Base-by-base conservation (phyloP, 202 grass and related monocot genomes). In the Setaria viridis region DNA sequence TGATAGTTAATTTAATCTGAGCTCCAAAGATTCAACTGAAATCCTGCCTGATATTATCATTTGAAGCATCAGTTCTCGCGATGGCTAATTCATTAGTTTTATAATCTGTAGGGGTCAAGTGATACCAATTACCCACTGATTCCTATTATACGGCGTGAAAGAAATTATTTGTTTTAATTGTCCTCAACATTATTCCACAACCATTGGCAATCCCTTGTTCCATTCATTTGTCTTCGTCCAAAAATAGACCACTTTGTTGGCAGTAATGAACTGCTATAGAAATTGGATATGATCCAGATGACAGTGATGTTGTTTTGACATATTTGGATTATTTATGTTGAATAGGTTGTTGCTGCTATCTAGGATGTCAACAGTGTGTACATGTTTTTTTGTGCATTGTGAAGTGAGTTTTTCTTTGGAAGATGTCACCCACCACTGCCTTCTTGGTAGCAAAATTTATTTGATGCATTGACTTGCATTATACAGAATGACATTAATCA, bases 281-380 rank as follows among this genome's bases (percentile, higher is more conserved):
- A 6, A 41, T 41, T 41, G 39, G 39, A 41, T 41, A 41, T 41
- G 39, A 41, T 41, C 39, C 39, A 5, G 39, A 41, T 41, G 39
- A 41, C 39, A 41, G 39, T 6, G 3, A 41, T 41, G 4, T 41
- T 41, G 4, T 41, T 41, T 41, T 6, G 5, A 41, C 39, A 41
- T 41, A 41, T 41, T 39, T 41, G 39, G 39, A 6, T 32, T 80
- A 48, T 50, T 74, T 86, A 56, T 67, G 59, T 87, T 67, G 6
- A 29, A 3, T 66, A 37, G 63, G 6, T 39, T 17, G 25, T 78
- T 43, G 46, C 46, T 66, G 13, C 17, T 76, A 30, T 83, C n/a
- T 49, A 19, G 10, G 9, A 53, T 80, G 7, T 53, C 34, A 84
- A 57, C 46, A 43, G 41, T 72, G 11, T 8, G 41, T 20, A 51